A percentile compares a stretch with the other conserved stretches of the same genome.
Conservation (phyloP, 768 basidiomycete genomes). For the Tulasnella sp. region DNA sequence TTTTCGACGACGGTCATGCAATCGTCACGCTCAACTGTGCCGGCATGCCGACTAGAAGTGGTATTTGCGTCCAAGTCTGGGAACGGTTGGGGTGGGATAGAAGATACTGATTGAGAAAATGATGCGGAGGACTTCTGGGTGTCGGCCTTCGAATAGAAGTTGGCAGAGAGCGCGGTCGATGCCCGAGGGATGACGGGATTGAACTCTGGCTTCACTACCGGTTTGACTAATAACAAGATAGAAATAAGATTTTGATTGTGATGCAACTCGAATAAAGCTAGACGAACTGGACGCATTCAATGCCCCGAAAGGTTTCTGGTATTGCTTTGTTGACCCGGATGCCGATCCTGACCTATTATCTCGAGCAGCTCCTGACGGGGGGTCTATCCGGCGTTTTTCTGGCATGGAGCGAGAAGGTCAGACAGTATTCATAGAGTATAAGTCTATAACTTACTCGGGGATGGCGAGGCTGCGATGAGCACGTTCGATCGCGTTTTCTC, state of each 20-base stretch:
- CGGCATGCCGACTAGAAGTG: not conserved
- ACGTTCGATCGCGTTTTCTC: not conserved
- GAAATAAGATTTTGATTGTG: not conserved
- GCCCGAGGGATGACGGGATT: not conserved
- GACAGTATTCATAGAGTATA: too few species aligned
- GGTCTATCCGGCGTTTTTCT: constrained; percentile 7
- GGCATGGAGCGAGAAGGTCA: not conserved
- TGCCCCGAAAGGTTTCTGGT: not conserved
- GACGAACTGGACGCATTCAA: not conserved
- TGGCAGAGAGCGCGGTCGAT: not conserved
- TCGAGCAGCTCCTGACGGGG: not conserved
- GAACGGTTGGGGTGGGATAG: not conserved
- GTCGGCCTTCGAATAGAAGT: not conserved
- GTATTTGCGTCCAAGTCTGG: not conserved
- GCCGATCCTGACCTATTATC: too few species aligned
- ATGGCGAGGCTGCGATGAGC: constrained; percentile 6
- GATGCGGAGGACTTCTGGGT: not conserved
- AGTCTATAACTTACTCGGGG: not conserved
- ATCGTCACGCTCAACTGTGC: constrained; percentile 39
- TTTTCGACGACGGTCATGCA: constrained; percentile 63
- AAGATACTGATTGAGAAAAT: not conserved
- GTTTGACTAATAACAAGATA: not conserved
- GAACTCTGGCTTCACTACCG: not conserved
- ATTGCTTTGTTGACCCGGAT: not conserved
- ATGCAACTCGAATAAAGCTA: not conserved